Evolutionary conservation across 495 filamentous ascomycete species (phyloP), one percentile per base, ranked within the genome.

Genomic region (Tuber aestivum): DNA sequence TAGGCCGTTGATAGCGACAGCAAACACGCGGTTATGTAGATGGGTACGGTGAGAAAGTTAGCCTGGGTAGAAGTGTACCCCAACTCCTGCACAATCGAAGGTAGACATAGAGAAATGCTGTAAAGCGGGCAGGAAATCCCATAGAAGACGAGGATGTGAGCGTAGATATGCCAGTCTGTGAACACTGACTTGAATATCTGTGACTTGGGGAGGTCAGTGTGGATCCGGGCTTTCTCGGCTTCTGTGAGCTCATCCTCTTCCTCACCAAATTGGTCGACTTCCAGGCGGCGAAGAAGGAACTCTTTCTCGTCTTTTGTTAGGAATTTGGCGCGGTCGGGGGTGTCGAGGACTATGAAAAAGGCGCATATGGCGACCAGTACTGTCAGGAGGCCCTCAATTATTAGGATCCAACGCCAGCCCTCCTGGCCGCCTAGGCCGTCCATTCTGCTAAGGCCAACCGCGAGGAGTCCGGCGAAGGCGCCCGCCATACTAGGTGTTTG

Each of bases 371-470:
- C 87, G 12, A 88, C 48, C 40, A 83, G 76, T 3, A 86, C 82
- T 0, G 90, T 91, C 35, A 84, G 80, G 7, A 87, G 80, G 16
- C 89, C 90, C 83, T 92, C 86, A 40, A 91, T 83, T 74, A 92
- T 90, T 79, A 91, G 89, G 72, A 94, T 93, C 92, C 91, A 93
- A 69, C 90, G 87, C 91, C 91, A 93, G 41, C 91, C 91, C 65
- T 87, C 87, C 38, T 90, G 85, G 1, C 88, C 87, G 0, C 85
- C 90, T 6, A 92, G 82, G 7, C 91, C 91, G 72, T 92, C 87
- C 89, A 93, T 92, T 82, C 91, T 87, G 48, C 86, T 82, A 73
- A 89, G 86, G 2, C 77, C 88, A 3, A 88, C 87, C 6, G 92
- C 92, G 0, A 93, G 84, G 68, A 93, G 84, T 16, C 91, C 91